Conservation (phyloP, 257 asterid genomes). For the Primulina tabacum region DNA sequence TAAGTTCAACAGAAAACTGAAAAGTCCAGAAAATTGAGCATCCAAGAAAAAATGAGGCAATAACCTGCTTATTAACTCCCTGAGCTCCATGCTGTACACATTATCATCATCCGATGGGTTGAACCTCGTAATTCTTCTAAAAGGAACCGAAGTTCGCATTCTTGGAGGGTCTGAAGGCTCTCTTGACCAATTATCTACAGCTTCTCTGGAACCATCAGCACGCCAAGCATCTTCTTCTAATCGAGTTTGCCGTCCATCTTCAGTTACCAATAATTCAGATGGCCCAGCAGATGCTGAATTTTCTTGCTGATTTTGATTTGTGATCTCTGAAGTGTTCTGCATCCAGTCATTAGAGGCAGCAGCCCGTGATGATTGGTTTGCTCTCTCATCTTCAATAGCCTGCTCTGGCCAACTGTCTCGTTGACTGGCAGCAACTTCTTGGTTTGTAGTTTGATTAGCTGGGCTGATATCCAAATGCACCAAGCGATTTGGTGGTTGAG, state of each 20-base stretch:
- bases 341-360: slow-evolving; percentile 41
- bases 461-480: neutral
- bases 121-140: slow-evolving; percentile 41
- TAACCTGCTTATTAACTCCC: slow-evolving; percentile 56
- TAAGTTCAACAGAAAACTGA: slow-evolving; percentile 18
- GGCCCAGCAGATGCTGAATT: slow-evolving; percentile 45
- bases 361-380: slow-evolving; percentile 24
- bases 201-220: slow-evolving; percentile 57
- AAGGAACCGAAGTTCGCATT: slow-evolving; percentile 53
- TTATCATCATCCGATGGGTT: neutral
- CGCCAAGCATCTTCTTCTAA: slow-evolving; percentile 57
- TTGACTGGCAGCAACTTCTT: slow-evolving; percentile 22
- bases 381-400: slow-evolving; percentile 31
- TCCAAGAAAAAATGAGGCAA: slow-evolving; percentile 15
- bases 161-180: slow-evolving; percentile 80
- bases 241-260: slow-evolving; percentile 40
- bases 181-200: slow-evolving; percentile 64
- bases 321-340: slow-evolving; percentile 33
- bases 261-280: slow-evolving; percentile 40
- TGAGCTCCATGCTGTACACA: slow-evolving; percentile 36
- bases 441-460: neutral
- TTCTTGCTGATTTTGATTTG: slow-evolving; percentile 44
- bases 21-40: slow-evolving; percentile 8
- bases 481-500: too few relatives aligned
- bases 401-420: slow-evolving; percentile 30